Base-by-base conservation (phyloP, 768 basidiomycete species). In the Tubosaeta brunneosetosa region DNA sequence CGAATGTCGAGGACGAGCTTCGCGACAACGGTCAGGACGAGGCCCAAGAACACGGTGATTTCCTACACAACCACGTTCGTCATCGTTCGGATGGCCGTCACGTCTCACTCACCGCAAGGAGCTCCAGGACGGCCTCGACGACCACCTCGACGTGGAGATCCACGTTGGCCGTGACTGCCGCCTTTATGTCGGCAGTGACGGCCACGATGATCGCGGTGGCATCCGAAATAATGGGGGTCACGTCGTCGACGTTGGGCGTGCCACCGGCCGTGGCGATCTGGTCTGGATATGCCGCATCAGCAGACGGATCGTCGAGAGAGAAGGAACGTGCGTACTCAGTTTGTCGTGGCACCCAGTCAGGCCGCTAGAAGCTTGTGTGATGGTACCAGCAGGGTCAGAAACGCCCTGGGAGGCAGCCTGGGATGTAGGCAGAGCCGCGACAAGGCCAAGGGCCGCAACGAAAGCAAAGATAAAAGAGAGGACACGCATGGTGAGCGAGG, bases 391-490 rank as follows among this genome's bases (percentile, higher is more conserved):
- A 3, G 25, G 41, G n/a, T 0, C 3, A 5, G 55, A 42, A 49
- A 54, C 3, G 12, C 10, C 9, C 32, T 4, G 32, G 32, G 32
- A 8, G 13, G 6, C 16, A 8, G 3, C 16, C 5, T 34, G 13
- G 8, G 14, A 16, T 3, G 36, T 6, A 6, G 36, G 36, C 6
- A 37, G 36, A 4, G 62, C 63, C 33, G 49, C 53, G 10, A 61
- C 59, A 11, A 64, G 49, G 54, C 60, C 51, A 5, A 55, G 44
- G 3, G 52, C 63, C 0, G 52, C 56, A 8, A 59, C 42, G 16
- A 61, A 32, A 2, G 62, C 53, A 51, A 55, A 51, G 53, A 64
- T 57, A 1, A 64, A 61, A 5, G 62, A 61, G 50, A 64, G 63
- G 60, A 61, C 59, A 33, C 62, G 62, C 62, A 64, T 64, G 36